phyloP scores from a whole-genome alignment of 164 flowering plant species.

The Platanus orientalis region DNA sequence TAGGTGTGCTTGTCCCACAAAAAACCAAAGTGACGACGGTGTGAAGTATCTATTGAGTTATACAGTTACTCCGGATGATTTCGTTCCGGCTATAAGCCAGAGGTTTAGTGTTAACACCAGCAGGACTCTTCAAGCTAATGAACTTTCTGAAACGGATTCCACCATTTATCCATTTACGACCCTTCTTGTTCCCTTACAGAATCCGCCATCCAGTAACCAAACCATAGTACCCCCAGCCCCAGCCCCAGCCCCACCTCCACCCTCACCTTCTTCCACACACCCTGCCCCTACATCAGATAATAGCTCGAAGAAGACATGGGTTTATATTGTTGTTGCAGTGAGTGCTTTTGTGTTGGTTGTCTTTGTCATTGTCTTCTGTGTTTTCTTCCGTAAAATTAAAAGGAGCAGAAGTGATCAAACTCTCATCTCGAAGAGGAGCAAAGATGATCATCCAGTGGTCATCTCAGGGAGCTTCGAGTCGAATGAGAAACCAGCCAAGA shows the following conservation, averaged over 20 bases:
- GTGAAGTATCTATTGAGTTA: slow-evolving; percentile 52
- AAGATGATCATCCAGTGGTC: too few relatives aligned
- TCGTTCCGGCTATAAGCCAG: slow-evolving; percentile 27
- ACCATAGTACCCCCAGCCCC: slow-evolving; percentile 19
- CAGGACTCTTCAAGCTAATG: slow-evolving; percentile 50
- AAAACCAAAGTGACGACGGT: slow-evolving; percentile 39
- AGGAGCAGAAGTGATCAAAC: slow-evolving; percentile 12
- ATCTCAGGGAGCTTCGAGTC: slow-evolving; percentile 24
- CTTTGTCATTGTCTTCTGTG: slow-evolving; percentile 21
- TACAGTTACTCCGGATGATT: slow-evolving; percentile 29
- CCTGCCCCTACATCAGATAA: slow-evolving; percentile 5
- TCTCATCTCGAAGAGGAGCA: slow-evolving; percentile 2
- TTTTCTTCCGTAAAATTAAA: slow-evolving; percentile 17
- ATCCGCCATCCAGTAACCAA: slow-evolving; percentile 37
- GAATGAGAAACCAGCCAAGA: slow-evolving; percentile 20
- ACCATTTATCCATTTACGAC: slow-evolving; percentile 55
- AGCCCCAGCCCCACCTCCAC: not conserved
- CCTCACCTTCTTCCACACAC: slow-evolving; percentile 26
- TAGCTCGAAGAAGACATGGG: slow-evolving; percentile 34
- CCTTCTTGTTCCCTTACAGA: slow-evolving; percentile 52
- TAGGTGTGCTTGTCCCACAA: slow-evolving; percentile 84
- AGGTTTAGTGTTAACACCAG: slow-evolving; percentile 37
- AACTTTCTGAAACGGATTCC: slow-evolving; percentile 23
- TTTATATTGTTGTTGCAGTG: slow-evolving; percentile 37
- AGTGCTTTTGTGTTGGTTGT: slow-evolving; percentile 17